phyloP scores from a whole-genome alignment of 2,329 filamentous ascomycete genomes.

The Orbilia blumenaviensis region DNA sequence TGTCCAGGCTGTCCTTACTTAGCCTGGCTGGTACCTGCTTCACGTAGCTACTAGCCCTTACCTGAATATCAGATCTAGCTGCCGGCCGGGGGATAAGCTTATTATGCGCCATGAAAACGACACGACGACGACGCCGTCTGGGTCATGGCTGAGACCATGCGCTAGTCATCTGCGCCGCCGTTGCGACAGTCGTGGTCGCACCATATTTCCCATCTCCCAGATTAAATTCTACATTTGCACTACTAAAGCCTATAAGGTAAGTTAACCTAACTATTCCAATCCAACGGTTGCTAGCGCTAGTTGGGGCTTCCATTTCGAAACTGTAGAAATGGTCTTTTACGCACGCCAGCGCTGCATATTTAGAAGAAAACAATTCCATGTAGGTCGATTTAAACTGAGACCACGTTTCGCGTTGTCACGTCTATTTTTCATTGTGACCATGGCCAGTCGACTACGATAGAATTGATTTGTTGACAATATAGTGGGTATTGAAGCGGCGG shows the following conservation, averaged over 20 bases:
- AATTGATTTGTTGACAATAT: too few species aligned
- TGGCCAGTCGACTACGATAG: too few species aligned
- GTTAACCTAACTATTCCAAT: neutral
- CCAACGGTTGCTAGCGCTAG: neutral
- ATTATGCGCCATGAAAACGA: neutral
- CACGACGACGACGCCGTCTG: neutral
- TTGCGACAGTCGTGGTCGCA: too few species aligned
- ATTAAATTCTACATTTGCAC: too few species aligned
- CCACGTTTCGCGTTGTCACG: neutral
- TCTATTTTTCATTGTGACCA: neutral
- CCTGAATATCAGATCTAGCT: neutral
- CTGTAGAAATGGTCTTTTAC: slow-evolving; percentile 3
- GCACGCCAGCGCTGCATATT: neutral
- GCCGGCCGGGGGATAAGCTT: neutral
- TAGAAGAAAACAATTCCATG: neutral
- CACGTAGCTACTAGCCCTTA: too few species aligned
- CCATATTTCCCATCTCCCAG: too few species aligned
- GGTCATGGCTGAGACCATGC: neutral
- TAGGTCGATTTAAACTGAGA: neutral
- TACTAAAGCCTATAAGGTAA: neutral
- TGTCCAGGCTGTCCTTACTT: slow-evolving; percentile 8
- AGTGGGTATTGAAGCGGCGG: too few species aligned
- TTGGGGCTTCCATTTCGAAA: neutral
- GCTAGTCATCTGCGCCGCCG: neutral
- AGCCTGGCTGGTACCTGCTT: too few species aligned